Evolutionary conservation across 148 eudicot genomes (phyloP), one percentile per base, ranked within the genome.

Genomic region (Agrostemma githago): DNA sequence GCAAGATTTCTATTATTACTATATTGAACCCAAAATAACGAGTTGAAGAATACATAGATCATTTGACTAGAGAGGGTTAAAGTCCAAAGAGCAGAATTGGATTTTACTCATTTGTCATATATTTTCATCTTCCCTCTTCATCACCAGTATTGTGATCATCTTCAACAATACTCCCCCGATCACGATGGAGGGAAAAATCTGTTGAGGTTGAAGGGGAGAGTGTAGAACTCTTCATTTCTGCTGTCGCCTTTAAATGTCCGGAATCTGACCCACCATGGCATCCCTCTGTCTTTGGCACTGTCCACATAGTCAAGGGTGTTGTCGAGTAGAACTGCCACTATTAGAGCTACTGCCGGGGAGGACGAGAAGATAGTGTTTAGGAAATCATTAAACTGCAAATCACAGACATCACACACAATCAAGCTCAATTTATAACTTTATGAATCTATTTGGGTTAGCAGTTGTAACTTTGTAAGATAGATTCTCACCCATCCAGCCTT

Each of bases 221-320:
- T 90, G 84, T 95, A 95, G 78, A 92, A 95, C 81, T 95, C 97
- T 79, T 92, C 99, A 61, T 92, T 95, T 72, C 99, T 72, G 71
- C 87, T 89, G 73, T 95, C 99, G 42, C 99, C 99, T 79, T 95
- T 95, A 71, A 95, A 95, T 3, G 96, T 82, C 72, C 99, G 85
- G 84, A 95, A 95, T 37, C 90, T 95, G 51, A 79, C 96, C 99
- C 99, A 95, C 99, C 99, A 95, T 6, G 99, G 94, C 97, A 95
- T 90, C 65, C 99, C 99, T 67, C 96, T 72, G 80, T 92, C 97
- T 80, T 73, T 85, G 2, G 99, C 96, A 71, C 92, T 90, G 82
- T 95, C 94, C 85, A 89, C 90, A 78, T 81, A 86, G 40, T 95
- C 99, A 6, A 95, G 96, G 19, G 99, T 95, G 79, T 95, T 95